phyloP scores from a whole-genome alignment of 2,329 filamentous ascomycete species.

The Sarocladium oryzae region DNA sequence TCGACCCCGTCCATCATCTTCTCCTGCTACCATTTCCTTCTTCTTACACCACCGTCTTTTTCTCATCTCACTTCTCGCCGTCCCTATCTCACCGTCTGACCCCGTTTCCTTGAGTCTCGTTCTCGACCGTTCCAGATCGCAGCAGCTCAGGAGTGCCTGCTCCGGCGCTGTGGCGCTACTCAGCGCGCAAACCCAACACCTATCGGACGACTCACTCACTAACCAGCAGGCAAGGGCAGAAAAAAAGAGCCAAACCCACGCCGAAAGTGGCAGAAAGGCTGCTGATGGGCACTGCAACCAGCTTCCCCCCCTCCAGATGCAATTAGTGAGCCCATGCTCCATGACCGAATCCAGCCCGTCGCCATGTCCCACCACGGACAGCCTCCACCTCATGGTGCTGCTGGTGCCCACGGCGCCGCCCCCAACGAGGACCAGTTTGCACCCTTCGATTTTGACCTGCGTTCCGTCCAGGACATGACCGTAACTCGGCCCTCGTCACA shows the following conservation, averaged over 20 bases:
- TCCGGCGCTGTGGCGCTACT: conserved; percentile 3
- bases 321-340: neutral
- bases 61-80: neutral
- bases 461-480: conserved; percentile 21
- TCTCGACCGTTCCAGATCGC: too few species aligned
- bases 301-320: neutral
- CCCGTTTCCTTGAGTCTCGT: neutral
- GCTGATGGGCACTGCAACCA: neutral
- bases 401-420: conserved; percentile 9
- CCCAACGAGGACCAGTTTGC: conserved; percentile 26
- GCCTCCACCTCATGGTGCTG: conserved; percentile 21
- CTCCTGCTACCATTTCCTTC: neutral
- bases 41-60: neutral
- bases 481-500: neutral
- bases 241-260: neutral
- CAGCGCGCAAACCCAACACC: neutral
- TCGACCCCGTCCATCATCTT: neutral
- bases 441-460: conserved; percentile 17
- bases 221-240: neutral
- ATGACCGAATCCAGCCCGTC: conserved; percentile 13
- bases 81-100: neutral
- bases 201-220: neutral
- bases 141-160: neutral
- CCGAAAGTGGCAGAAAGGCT: neutral
- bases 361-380: conserved; percentile 28